These are phyloP conservation scores for Alternaria incomplexa DNA, from an alignment of 2,329 filamentous ascomycete species.

Conservation along the genomic window DNA sequence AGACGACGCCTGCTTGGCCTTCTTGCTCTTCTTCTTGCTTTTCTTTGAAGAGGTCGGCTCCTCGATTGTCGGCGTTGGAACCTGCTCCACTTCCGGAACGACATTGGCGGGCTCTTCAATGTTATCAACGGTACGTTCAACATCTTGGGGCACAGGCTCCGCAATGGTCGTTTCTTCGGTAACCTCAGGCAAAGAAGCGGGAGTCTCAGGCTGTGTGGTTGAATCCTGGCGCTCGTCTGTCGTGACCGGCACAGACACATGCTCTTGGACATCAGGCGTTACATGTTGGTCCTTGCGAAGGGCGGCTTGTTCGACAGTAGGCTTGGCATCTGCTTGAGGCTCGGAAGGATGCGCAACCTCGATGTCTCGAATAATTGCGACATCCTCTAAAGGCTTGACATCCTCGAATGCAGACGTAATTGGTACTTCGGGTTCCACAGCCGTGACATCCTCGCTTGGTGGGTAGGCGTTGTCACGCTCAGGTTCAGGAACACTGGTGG, in stretches of 20 bases:
- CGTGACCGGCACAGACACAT: neutral
- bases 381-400: neutral
- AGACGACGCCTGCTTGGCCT: conserved; percentile 28
- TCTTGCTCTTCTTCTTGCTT: conserved; percentile 42
- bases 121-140: neutral
- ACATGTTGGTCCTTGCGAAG: neutral
- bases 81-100: neutral
- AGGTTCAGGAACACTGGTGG: conserved; percentile 2
- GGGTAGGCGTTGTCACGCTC: neutral
- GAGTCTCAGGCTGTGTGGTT: neutral
- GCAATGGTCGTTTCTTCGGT: neutral
- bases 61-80: neutral
- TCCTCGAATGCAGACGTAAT: neutral
- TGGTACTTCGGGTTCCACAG: neutral
- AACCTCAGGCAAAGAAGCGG: neutral
- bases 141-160: neutral
- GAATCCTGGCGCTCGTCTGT: neutral
- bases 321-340: neutral
- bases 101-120: neutral
- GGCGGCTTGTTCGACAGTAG: neutral
- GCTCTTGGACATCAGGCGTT: neutral
- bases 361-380: neutral
- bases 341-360: neutral
- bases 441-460: neutral
- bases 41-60: conserved; percentile 16